Evolutionary conservation across 306 rosid species (phyloP).

Genomic region (Quercus suber): DNA sequence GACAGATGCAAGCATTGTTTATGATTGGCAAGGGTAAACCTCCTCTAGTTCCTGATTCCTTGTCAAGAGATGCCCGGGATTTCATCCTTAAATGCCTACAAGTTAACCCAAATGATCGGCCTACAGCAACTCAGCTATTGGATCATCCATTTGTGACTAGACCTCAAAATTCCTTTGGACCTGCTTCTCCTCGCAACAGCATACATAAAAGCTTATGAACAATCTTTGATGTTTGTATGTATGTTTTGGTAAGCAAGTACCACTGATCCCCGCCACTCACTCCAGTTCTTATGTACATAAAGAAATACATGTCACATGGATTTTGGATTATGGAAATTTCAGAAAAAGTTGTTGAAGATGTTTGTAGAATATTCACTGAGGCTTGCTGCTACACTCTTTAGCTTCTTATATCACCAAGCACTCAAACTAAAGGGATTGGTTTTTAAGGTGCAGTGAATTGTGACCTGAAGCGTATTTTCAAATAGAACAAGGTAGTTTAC

Average conservation of each 20-base stretch:
- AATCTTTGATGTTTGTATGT: neutral
- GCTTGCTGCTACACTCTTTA: no score
- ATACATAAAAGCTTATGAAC: constrained; percentile 3
- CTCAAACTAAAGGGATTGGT: no score
- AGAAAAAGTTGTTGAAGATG: neutral
- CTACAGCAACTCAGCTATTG: constrained; percentile 39
- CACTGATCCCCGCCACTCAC: neutral
- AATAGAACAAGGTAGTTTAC: neutral
- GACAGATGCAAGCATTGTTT: constrained; percentile 40
- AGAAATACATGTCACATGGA: neutral
- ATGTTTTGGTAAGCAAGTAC: no score
- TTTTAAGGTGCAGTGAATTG: no score
- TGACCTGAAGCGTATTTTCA: no score
- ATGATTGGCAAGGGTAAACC: constrained; percentile 36
- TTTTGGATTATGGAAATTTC: neutral
- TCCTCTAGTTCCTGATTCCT: constrained; percentile 43
- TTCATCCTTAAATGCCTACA: constrained; percentile 46
- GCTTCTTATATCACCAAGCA: no score
- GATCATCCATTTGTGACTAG: constrained; percentile 50
- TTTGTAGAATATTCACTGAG: no score
- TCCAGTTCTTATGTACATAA: neutral
- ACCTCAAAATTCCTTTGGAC: constrained; percentile 36
- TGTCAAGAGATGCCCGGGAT: constrained; percentile 40
- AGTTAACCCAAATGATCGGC: constrained; percentile 42
- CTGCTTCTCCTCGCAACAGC: constrained; percentile 28